phyloP scores from a whole-genome alignment of 352 stramenopile genomes.

The Phytophthora kernoviae region DNA sequence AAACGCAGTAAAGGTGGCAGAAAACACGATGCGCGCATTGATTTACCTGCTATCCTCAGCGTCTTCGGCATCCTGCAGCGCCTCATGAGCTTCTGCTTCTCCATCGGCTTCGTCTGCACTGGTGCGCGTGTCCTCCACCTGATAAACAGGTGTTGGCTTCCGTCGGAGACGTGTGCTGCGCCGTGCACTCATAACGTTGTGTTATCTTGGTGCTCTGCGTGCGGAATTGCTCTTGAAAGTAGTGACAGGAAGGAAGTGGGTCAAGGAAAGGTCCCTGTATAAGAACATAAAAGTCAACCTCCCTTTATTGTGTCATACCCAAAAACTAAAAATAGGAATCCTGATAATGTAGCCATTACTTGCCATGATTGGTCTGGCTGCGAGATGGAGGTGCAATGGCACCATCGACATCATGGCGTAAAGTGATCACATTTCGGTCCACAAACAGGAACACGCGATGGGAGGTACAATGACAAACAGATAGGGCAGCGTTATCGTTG shows the following conservation, averaged over 20 bases:
- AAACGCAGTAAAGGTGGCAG: too few relatives aligned
- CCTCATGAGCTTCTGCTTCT: slow-evolving; percentile 22
- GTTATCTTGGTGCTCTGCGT: background rate
- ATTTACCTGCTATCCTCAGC: slow-evolving; percentile 34
- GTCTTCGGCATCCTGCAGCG: slow-evolving; percentile 15
- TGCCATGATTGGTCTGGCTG: too few relatives aligned
- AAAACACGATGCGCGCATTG: too few relatives aligned
- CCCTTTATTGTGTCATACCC: background rate
- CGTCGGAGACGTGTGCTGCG: slow-evolving; percentile 68
- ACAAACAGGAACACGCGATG: too few relatives aligned
- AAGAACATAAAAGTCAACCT: background rate
- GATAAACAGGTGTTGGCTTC: slow-evolving; percentile 73
- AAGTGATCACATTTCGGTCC: too few relatives aligned
- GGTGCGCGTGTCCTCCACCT: slow-evolving; percentile 59
- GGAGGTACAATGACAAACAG: too few relatives aligned
- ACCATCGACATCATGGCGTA: too few relatives aligned
- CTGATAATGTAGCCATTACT: too few relatives aligned
- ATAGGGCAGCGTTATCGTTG: too few relatives aligned
- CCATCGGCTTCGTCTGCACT: slow-evolving; percentile 23
- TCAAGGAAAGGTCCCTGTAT: slow-evolving; percentile 21
- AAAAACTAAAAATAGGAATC: background rate
- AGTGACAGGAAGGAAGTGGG: slow-evolving; percentile 10
- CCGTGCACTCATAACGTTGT: slow-evolving; percentile 41
- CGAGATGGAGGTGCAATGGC: too few relatives aligned
- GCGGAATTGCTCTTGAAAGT: slow-evolving; percentile 14